These are phyloP conservation scores for Leishmania amazonensis DNA, from an alignment of 208 protist genomes.

Conservation along the genomic window DNA sequence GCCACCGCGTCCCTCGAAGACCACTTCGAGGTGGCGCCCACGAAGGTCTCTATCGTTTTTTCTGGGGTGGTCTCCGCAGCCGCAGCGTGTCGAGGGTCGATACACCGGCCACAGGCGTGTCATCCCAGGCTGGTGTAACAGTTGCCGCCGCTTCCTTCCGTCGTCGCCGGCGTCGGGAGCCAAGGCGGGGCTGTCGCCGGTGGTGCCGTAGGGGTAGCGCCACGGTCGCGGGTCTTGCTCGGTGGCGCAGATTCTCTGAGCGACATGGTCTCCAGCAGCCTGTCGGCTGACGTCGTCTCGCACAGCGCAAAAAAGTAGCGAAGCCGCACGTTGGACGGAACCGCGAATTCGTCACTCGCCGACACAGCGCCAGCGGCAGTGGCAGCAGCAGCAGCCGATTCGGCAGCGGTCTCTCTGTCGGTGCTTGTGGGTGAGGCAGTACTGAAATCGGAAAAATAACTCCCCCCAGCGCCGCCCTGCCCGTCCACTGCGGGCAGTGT, in stretches of 20 bases:
- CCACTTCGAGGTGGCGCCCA: slow-evolving; percentile 3
- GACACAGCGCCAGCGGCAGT: background rate
- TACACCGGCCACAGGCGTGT: background rate
- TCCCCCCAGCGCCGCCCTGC: too few relatives aligned
- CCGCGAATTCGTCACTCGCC: slow-evolving; percentile 33
- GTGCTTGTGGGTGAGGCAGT: background rate
- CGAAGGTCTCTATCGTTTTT: slow-evolving; percentile 18
- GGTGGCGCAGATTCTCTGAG: too few relatives aligned
- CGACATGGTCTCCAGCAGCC: background rate
- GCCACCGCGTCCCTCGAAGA: background rate
- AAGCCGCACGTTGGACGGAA: slow-evolving; percentile 58
- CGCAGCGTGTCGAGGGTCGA: slow-evolving; percentile 18
- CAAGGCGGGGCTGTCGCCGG: background rate
- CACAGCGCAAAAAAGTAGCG: slow-evolving; percentile 62
- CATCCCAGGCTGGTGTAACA: background rate
- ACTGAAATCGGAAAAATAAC: background rate
- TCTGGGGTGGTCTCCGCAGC: background rate
- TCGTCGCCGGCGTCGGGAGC: background rate
- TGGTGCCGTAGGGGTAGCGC: background rate
- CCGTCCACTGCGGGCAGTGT: background rate
- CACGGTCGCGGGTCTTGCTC: background rate
- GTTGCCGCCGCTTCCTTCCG: background rate
- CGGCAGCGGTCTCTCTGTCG: background rate
- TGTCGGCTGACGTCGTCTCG: background rate
- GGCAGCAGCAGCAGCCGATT: background rate